phyloP scores from a whole-genome alignment of 2,329 filamentous ascomycete species.

The Cladosporium sp. region DNA sequence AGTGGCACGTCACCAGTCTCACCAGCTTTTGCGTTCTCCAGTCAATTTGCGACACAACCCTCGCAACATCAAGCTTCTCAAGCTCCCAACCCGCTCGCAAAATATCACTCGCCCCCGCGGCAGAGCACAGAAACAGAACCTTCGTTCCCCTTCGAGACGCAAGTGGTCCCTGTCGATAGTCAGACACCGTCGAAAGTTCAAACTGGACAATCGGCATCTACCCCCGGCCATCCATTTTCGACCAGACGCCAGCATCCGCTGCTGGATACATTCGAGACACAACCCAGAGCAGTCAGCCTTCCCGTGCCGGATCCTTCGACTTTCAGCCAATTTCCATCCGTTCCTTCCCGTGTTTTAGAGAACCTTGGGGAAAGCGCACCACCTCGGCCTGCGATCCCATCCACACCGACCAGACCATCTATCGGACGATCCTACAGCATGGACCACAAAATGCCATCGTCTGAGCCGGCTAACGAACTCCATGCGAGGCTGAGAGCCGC shows the following conservation, averaged over 20 bases:
- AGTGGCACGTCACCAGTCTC: background rate
- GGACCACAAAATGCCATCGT: constrained; percentile 11
- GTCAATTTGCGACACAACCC: background rate
- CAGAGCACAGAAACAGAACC: background rate
- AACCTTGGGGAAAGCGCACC: constrained; percentile 25
- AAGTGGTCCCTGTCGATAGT: constrained; percentile 9
- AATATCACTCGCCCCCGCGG: background rate
- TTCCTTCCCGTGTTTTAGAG: constrained; percentile 18
- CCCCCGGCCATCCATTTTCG: no score
- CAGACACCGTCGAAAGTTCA: background rate
- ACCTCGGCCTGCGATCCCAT: constrained; percentile 12
- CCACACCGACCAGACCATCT: constrained; percentile 7
- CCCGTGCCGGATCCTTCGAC: background rate
- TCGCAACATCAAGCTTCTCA: background rate
- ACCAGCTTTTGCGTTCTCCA: background rate
- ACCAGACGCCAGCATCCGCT: background rate
- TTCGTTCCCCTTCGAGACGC: constrained; percentile 21
- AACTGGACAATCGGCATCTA: no score
- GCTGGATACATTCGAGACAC: background rate
- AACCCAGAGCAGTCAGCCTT: background rate
- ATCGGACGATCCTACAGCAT: background rate
- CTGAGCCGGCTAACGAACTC: constrained; percentile 7
- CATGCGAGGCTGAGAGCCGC: constrained; percentile 15
- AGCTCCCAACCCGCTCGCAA: background rate
- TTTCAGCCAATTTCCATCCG: constrained; percentile 16